These are phyloP conservation scores for Ambispora gerdemannii DNA, from an alignment of 192 early-diverging fungal species.

Conservation along the genomic window DNA sequence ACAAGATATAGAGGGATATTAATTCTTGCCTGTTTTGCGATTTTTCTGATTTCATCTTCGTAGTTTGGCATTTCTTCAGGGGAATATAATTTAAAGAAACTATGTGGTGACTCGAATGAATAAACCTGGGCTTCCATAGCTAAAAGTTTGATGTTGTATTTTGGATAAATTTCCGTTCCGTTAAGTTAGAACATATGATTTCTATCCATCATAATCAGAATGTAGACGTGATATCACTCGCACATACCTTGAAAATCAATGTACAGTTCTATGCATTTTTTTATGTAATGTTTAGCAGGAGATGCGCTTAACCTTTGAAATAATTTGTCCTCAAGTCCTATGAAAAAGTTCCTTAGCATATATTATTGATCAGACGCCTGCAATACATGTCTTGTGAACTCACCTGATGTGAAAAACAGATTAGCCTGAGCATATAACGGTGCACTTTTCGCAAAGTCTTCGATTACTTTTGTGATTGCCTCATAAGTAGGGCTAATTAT, in stretches of 20 bases:
- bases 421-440: conserved; percentile 63
- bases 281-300: conserved; percentile 55
- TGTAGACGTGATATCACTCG: background rate
- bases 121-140: conserved; percentile 66
- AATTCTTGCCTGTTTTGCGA: conserved; percentile 54
- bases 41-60: conserved; percentile 46
- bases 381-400: conserved; percentile 1
- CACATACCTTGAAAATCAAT: conserved; percentile 77
- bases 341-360: background rate
- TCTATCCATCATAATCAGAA: background rate
- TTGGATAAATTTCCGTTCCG: background rate
- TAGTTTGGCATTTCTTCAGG: conserved; percentile 42
- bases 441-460: conserved; percentile 49
- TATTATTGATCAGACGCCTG: no score
- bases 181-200: background rate
- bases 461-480: conserved; percentile 56
- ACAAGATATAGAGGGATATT: no score
- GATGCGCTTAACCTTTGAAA: conserved; percentile 59
- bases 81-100: conserved; percentile 65
- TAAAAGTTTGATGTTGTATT: no score
- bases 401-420: conserved; percentile 59
- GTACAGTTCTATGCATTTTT: conserved; percentile 69
- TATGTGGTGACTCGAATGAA: conserved; percentile 65
- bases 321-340: conserved; percentile 62
- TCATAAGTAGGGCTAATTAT: conserved; percentile 59